A percentile compares a stretch with the other conserved stretches of the same genome.
These are phyloP conservation scores for Nigrospora sphaerica DNA, from an alignment of 2,329 filamentous ascomycete species.

Conservation along the genomic window DNA sequence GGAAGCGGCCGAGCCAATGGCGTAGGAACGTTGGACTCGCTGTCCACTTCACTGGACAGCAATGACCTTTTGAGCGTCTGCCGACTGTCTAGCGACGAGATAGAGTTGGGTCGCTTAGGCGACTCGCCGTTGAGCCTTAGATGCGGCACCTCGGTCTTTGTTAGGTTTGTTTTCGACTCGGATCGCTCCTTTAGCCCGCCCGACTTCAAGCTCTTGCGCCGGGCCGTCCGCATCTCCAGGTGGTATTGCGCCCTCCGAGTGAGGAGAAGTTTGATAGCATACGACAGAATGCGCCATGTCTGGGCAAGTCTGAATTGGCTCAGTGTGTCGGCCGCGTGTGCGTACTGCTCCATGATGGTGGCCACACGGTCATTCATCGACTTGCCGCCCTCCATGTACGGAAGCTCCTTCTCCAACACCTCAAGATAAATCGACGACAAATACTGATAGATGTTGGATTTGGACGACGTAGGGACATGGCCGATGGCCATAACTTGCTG, in stretches of 20 bases:
- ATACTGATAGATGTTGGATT: conserved; percentile 47
- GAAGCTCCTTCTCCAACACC: conserved; percentile 42
- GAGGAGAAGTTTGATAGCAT: conserved; percentile 47
- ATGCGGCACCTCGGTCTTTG: conserved; percentile 10
- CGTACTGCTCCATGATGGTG: conserved; percentile 48
- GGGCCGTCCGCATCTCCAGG: conserved; percentile 38
- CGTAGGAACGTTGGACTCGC: conserved; percentile 55
- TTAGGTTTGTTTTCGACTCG: conserved; percentile 6
- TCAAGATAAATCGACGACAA: conserved; percentile 51
- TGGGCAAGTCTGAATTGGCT: conserved; percentile 55
- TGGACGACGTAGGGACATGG: conserved; percentile 43
- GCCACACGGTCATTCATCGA: conserved; percentile 39
- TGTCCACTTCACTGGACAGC: conserved; percentile 50
- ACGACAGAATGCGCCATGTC: conserved; percentile 56
- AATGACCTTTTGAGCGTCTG: conserved; percentile 33
- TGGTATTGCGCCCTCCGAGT: conserved; percentile 50
- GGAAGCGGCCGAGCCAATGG: conserved; percentile 46
- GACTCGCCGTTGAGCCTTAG: conserved; percentile 12
- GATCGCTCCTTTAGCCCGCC: conserved; percentile 4
- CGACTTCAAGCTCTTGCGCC: conserved; percentile 12
- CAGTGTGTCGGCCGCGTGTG: conserved; percentile 47
- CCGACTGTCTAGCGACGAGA: conserved; percentile 24
- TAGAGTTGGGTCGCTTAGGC: conserved; percentile 16
- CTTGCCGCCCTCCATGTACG: conserved; percentile 25
- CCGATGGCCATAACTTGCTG: conserved; percentile 59